Evolutionary conservation across 345 rosid species (phyloP).

Genomic region (thale cress (Arabidopsis thaliana)): TAIR10.1 NC_003070.9:29556001-29556500

Average conservation of each 20-base stretch:
- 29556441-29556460: conserved; percentile 99
- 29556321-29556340: conserved; percentile 20
- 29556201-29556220: background rate
- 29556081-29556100: background rate
- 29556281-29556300: conserved; percentile 4
- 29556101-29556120: conserved; percentile 8
- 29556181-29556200: background rate
- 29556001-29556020: background rate
- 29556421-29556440: conserved; percentile 99
- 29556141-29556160: conserved; percentile 2
- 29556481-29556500: conserved; percentile 95
- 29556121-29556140: background rate
- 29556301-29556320: conserved; percentile 3
- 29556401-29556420: conserved; percentile 96
- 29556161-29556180: background rate
- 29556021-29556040: background rate
- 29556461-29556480: conserved; percentile 79
- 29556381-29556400: conserved; percentile 89
- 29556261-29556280: background rate
- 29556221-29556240: background rate
- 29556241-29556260: background rate
- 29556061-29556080: too few species aligned
- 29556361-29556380: conserved; percentile 98
- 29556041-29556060: too few species aligned
- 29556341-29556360: conserved; percentile 81